These are phyloP conservation scores for Pilaira anomala DNA, from an alignment of 192 early-diverging fungal genomes.

Conservation along the genomic window DNA sequence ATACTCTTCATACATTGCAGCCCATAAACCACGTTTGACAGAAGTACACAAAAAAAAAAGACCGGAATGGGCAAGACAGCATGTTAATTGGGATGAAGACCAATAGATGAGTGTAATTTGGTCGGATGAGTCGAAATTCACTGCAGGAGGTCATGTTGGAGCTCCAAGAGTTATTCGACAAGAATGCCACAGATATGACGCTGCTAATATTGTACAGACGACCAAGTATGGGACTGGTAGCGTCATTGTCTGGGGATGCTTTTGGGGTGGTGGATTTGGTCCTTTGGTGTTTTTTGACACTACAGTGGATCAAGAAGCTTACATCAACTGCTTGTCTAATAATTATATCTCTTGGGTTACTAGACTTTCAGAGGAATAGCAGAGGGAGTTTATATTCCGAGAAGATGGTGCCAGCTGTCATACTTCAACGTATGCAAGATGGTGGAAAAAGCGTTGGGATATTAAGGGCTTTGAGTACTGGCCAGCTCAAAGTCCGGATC, in stretches of 20 bases:
- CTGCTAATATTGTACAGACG: too few species aligned
- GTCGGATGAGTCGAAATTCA: too few species aligned
- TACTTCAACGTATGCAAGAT: not conserved
- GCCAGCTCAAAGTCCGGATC: not conserved
- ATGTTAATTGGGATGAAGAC: too few species aligned
- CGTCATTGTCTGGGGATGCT: not conserved
- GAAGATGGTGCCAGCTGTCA: not conserved
- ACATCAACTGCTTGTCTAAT: not conserved
- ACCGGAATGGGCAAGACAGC: too few species aligned
- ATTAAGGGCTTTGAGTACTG: constrained; percentile 7
- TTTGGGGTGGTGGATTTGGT: not conserved
- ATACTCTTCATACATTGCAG: too few species aligned
- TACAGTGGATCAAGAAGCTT: not conserved
- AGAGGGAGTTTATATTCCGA: not conserved
- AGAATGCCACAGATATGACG: too few species aligned
- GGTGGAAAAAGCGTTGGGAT: not conserved
- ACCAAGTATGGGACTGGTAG: too few species aligned
- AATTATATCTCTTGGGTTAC: not conserved
- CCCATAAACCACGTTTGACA: too few species aligned
- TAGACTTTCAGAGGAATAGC: not conserved
- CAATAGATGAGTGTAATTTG: too few species aligned
- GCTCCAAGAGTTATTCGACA: too few species aligned
- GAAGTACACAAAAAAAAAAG: too few species aligned
- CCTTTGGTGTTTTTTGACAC: not conserved
- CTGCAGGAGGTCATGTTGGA: too few species aligned